These are phyloP conservation scores for Phlebopus sp. DNA, from an alignment of 1,284 basidiomycete species.

Conservation along the genomic window DNA sequence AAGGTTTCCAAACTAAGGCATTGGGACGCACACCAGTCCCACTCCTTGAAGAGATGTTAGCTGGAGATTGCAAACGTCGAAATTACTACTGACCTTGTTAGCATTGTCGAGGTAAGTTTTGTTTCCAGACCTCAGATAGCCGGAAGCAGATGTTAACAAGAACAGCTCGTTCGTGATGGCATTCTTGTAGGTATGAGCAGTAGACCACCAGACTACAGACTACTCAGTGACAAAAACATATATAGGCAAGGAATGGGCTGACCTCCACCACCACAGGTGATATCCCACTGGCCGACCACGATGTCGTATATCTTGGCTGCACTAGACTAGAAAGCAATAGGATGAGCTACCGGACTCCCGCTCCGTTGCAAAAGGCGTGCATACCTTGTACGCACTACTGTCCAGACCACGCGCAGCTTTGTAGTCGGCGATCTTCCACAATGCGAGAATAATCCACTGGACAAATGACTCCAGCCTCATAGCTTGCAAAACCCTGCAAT, in stretches of 20 bases:
- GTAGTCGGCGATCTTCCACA: slow-evolving; percentile 57
- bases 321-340: slow-evolving; percentile 32
- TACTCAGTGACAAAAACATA: slow-evolving; percentile 21
- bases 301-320: slow-evolving; percentile 48
- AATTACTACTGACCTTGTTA: slow-evolving; percentile 32
- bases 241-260: not conserved
- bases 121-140: slow-evolving; percentile 39
- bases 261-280: slow-evolving; percentile 27
- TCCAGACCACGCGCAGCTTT: slow-evolving; percentile 37
- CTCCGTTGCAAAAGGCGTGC: slow-evolving; percentile 3
- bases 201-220: slow-evolving; percentile 52
- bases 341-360: not conserved
- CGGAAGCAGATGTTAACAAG: slow-evolving; percentile 46
- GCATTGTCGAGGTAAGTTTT: slow-evolving; percentile 46
- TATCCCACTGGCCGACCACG: slow-evolving; percentile 48
- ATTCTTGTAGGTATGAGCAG: slow-evolving; percentile 53
- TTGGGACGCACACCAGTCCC: slow-evolving; percentile 44
- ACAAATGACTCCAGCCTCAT: not conserved
- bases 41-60: slow-evolving; percentile 30
- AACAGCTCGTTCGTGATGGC: slow-evolving; percentile 58
- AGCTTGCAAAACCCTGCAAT: not conserved
- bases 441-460: slow-evolving; percentile 50
- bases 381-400: slow-evolving; percentile 37
- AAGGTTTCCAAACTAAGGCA: not conserved
- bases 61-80: not conserved